Evolutionary conservation across 2,329 filamentous ascomycete species (phyloP), one percentile per base, ranked within the genome.

Genomic region (Cladosporium velox): DNA sequence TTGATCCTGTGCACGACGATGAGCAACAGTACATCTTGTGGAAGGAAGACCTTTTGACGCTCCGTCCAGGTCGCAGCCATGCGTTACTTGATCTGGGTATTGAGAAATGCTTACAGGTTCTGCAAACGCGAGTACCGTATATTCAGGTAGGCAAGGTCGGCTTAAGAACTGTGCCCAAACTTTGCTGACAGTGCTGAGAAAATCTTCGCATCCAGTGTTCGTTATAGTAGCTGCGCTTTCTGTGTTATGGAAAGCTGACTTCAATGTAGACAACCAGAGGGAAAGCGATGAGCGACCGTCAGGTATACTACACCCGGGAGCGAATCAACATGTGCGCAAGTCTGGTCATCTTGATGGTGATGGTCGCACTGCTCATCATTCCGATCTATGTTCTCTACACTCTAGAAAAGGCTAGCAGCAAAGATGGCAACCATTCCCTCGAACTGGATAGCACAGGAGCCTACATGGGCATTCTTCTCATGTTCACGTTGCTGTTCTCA

Each of bases 11-110:
- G 2, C 67, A 32, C 7, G 69, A 65, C 34, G 67, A 61, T 38
- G 75, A 79, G n/a, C 66, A 69, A 21, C 54, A 47, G 1, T 81
- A 77, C 66, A 75, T 80, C 11, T 66, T 74, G 15, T 68, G 73
- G 2, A 78, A 78, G 67, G 79, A 80, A 60, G 80, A 82, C 64
- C 64, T 82, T 0, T 71, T 82, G 7, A 78, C 78, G 0, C 66
- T 81, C 0, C 68, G 78, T 5, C 70, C 75, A 1, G 77, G 78
- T 0, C 67, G 79, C 58, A 78, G 81, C 35, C 73, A 75, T 65
- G 78, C 79, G 4, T 79, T 76, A 75, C 72, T 82, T 0, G 79
- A 82, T 62, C 68, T 68, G 2, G 51, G 65, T 0, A 72, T 80
- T 5, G 79, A 81, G 18, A 18, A 2, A 1, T 54, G 49, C 24